Base-by-base conservation (phyloP, 768 basidiomycete genomes). In the Termitomyces eurrhizus region DNA sequence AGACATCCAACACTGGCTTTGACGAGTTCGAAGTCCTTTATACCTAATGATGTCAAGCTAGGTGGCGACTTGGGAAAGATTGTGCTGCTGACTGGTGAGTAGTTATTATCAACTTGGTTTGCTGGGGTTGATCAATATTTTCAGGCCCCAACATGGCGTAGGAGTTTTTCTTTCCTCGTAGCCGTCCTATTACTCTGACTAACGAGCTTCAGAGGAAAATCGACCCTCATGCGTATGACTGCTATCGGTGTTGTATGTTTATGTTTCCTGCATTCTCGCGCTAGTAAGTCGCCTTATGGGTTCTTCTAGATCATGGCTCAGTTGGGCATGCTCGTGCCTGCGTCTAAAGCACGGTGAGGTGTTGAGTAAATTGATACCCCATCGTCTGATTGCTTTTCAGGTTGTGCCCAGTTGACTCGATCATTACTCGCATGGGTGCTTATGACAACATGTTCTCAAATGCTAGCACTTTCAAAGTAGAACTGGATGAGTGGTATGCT, bases 381-480 rank as follows among this genome's bases (percentile, higher is more conserved):
- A 16, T 41, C 14, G 7, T 26, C 63, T 66, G 32, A 52, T 26
- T 9, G 53, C 41, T 56, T 9, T 51, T 24, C 48, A 94, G 93
- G 39, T 70, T 99, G 51, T 90, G 88, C 62, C 93, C 97, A 2
- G 85, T 97, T 2, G 95, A 99, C 69, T 78, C 88, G 13, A 97
- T 99, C 64, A 83, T 93, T 60, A 98, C 97, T 2, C 87, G 96
- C 29, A 98, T 98, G 97, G 97, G 97, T 11, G 97, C 97, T 3
- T 97, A 98, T 70, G 96, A 98, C 68, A 95, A 95, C 69, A 94
- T 96, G 90, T 95, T 95, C 73, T 88, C 91, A 2, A 88, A 93
- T 66, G 84, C 94, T 1, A 94, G 93, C 73, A 98, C 96, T 0
- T 99, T 98, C 83, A 97, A 98, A 72, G 97, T 99, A 24, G 97